These are phyloP conservation scores for Byssothecium circinans DNA, from an alignment of 2,329 filamentous ascomycete genomes.

Conservation along the genomic window DNA sequence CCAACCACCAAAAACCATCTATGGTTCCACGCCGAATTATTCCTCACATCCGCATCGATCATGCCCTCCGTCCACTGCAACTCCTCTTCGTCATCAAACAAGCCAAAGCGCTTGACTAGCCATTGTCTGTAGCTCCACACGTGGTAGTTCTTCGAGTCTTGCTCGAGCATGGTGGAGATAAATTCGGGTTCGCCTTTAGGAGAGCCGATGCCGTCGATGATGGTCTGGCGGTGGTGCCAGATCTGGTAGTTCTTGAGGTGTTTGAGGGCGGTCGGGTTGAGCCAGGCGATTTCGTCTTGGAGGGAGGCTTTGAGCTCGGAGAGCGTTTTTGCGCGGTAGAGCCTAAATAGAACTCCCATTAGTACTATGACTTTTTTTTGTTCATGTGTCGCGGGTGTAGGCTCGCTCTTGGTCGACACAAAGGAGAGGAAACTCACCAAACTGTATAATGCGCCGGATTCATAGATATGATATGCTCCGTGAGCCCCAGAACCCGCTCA, in stretches of 20 bases:
- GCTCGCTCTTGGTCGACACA: too few species aligned
- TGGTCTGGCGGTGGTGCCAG: conserved; percentile 69
- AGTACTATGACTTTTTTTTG: too few species aligned
- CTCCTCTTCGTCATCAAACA: conserved; percentile 61
- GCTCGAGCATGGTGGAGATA: conserved; percentile 74
- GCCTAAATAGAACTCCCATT: too few species aligned
- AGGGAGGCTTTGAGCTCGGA: conserved; percentile 67
- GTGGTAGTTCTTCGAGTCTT: conserved; percentile 97
- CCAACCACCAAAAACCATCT: conserved; percentile 90
- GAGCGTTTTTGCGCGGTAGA: conserved; percentile 84
- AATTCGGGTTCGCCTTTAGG: conserved; percentile 72
- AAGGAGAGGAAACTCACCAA: conserved; percentile 62
- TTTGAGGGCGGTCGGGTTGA: conserved; percentile 78
- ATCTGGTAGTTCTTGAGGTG: conserved; percentile 99
- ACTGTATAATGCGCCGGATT: conserved; percentile 99
- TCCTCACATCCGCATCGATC: conserved; percentile 79
- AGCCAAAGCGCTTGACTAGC: conserved; percentile 66
- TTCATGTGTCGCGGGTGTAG: too few species aligned
- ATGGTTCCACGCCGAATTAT: conserved; percentile 98
- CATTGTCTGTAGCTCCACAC: conserved; percentile 94
- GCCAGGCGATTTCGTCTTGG: conserved; percentile 76
- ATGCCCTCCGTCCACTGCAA: conserved; percentile 70
- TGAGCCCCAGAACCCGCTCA: conserved; percentile 75
- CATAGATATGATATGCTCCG: conserved; percentile 85
- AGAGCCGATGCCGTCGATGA: conserved; percentile 60